A percentile compares a stretch with the other conserved stretches of the same genome.
phyloP scores from a whole-genome alignment of 352 stramenopile genomes.

The Plasmopara viticola region DNA sequence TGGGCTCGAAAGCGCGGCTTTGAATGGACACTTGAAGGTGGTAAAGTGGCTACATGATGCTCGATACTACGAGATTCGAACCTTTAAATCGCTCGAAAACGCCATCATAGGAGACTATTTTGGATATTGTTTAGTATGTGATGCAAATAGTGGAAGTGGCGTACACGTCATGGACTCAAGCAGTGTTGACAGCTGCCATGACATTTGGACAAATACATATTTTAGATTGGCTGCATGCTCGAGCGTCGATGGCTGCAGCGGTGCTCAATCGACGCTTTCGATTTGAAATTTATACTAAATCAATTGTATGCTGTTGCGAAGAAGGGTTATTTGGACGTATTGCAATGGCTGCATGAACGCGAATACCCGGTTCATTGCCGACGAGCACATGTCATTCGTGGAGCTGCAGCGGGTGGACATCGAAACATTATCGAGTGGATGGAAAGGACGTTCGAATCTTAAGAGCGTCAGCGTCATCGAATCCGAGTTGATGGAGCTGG shows the following conservation, averaged over 20 bases:
- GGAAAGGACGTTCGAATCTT: constrained; percentile 16
- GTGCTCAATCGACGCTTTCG: constrained; percentile 17
- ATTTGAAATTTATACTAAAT: constrained; percentile 25
- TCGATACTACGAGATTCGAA: constrained; percentile 32
- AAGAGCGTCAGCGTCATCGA: constrained; percentile 21
- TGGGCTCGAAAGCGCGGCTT: constrained; percentile 28
- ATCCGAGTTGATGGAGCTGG: constrained; percentile 31
- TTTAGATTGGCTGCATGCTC: constrained; percentile 31
- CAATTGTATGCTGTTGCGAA: constrained; percentile 23
- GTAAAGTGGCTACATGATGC: constrained; percentile 33
- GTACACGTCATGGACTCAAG: constrained; percentile 31
- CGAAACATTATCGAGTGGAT: constrained; percentile 26
- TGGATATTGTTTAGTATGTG: constrained; percentile 35
- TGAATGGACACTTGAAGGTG: constrained; percentile 29
- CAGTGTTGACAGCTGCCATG: constrained; percentile 23
- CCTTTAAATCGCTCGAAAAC: constrained; percentile 33
- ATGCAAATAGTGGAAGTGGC: constrained; percentile 31
- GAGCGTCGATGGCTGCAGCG: constrained; percentile 9
- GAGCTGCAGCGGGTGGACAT: constrained; percentile 18
- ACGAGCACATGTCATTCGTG: constrained; percentile 27
- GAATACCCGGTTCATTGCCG: constrained; percentile 24
- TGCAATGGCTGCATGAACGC: constrained; percentile 27
- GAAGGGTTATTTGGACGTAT: constrained; percentile 21
- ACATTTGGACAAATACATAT: constrained; percentile 21
- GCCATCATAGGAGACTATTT: constrained; percentile 33